phyloP scores from a whole-genome alignment of 305 asterid species.

The Solanum chacoense region DNA sequence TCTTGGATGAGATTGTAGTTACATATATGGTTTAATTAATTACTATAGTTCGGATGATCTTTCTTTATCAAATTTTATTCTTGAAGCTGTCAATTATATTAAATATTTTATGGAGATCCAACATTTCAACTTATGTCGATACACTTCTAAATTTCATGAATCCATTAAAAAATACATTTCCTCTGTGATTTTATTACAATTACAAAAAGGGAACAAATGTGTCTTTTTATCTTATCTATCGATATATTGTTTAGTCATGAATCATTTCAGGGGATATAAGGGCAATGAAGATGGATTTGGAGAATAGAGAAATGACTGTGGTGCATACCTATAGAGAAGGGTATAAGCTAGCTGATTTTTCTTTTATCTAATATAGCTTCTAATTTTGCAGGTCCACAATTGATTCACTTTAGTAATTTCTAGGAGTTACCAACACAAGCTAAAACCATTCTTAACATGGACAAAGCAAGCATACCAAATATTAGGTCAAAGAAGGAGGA shows the following conservation, averaged over 20 bases:
- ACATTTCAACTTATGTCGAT: not conserved
- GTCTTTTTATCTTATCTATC: not conserved
- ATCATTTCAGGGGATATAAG: not conserved
- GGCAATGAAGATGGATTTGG: not conserved
- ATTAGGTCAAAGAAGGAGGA: not conserved
- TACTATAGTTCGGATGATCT: not conserved
- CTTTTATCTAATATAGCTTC: not conserved
- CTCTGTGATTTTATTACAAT: not conserved
- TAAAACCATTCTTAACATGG: not conserved
- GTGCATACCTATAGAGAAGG: not conserved
- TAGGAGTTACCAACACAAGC: not conserved
- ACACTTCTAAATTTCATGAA: not conserved
- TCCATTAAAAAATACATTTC: not conserved
- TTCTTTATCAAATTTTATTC: not conserved
- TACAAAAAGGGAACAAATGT: not conserved
- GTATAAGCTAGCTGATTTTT: not conserved
- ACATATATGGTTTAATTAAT: not conserved
- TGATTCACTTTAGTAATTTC: not conserved
- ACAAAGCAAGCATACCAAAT: not conserved
- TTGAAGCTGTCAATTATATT: not conserved
- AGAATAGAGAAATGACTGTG: not conserved
- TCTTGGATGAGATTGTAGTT: not conserved
- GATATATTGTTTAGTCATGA: not conserved
- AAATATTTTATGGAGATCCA: not conserved
- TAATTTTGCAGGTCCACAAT: not conserved